phyloP scores from a whole-genome alignment of 1,139 yeast species.

The Geotrichum reessii region DNA sequence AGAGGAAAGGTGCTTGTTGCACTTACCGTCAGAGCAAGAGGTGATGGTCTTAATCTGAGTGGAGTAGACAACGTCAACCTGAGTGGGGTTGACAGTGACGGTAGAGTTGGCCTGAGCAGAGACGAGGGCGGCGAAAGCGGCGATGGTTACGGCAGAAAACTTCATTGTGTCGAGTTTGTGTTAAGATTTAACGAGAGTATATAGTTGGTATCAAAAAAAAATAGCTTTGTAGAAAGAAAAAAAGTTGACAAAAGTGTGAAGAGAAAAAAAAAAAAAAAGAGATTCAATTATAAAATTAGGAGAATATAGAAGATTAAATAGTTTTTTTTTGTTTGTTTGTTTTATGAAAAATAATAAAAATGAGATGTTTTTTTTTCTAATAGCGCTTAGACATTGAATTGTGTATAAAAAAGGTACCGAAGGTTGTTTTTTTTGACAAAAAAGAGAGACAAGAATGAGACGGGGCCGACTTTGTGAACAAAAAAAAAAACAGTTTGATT shows the following conservation, averaged over 20 bases:
- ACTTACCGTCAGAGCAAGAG: constrained; percentile 15
- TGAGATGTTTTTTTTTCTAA: not conserved
- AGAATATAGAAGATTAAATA: not conserved
- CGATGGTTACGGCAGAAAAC: constrained; percentile 23
- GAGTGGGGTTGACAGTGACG: constrained; percentile 38
- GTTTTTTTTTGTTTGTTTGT: not conserved
- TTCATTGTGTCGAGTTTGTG: constrained; percentile 31
- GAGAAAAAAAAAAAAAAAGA: not conserved
- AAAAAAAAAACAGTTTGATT: no score
- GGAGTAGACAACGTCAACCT: constrained; percentile 7
- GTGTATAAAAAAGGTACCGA: no score
- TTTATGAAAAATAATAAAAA: no score
- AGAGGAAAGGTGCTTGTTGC: constrained; percentile 1
- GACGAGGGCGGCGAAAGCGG: constrained; percentile 25
- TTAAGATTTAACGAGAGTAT: constrained; percentile 5
- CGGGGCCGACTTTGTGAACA: no score
- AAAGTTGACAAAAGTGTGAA: not conserved
- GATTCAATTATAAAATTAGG: no score
- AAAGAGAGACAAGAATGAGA: no score
- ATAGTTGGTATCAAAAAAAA: not conserved
- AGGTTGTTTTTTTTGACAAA: no score
- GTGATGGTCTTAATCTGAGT: constrained; percentile 11
- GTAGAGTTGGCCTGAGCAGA: constrained; percentile 33
- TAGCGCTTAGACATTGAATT: no score
- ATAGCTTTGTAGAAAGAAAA: not conserved